Evolutionary conservation across 495 filamentous ascomycete species (phyloP).

Genomic region (Arthonia radiata): DNA sequence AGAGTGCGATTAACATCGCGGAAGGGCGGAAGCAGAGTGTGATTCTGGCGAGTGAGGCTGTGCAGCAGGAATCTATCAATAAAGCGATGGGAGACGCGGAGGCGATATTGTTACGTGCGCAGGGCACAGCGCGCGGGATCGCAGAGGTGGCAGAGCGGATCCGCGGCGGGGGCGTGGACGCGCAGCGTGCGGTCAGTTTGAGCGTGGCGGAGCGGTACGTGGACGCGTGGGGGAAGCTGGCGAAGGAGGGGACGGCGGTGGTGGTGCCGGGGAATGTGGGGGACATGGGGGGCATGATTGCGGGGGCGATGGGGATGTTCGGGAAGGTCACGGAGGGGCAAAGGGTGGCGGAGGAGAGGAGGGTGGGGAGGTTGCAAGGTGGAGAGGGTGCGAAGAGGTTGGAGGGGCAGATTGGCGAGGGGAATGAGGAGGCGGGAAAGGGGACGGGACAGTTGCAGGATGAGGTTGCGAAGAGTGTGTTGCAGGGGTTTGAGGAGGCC

Average conservation of each 20-base stretch:
- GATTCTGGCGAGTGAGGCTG: conserved; percentile 85
- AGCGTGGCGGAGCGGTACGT: conserved; percentile 95
- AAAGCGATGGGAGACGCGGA: conserved; percentile 74
- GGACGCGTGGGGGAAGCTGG: conserved; percentile 74
- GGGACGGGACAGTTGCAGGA: conserved; percentile 5
- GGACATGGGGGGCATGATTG: conserved; percentile 94
- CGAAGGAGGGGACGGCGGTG: conserved; percentile 79
- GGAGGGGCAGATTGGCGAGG: too few relatives aligned
- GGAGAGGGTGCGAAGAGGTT: too few relatives aligned
- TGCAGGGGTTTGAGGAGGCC: conserved; percentile 29
- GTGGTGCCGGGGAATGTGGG: conserved; percentile 93
- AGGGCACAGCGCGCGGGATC: conserved; percentile 71
- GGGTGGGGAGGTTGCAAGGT: neutral
- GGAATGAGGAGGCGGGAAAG: conserved; percentile 1
- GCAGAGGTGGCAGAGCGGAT: conserved; percentile 60
- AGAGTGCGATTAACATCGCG: conserved; percentile 94
- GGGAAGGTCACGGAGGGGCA: conserved; percentile 81
- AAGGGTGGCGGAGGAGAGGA: conserved; percentile 1
- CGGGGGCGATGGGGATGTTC: conserved; percentile 84
- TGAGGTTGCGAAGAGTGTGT: conserved; percentile 23
- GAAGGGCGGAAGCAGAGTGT: conserved; percentile 90
- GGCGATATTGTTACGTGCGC: conserved; percentile 64
- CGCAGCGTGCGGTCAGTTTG: conserved; percentile 60
- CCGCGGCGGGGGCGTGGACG: conserved; percentile 37
- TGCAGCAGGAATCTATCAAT: conserved; percentile 78